Conservation (phyloP, 768 basidiomycete species). For the Calocybe indica region DNA sequence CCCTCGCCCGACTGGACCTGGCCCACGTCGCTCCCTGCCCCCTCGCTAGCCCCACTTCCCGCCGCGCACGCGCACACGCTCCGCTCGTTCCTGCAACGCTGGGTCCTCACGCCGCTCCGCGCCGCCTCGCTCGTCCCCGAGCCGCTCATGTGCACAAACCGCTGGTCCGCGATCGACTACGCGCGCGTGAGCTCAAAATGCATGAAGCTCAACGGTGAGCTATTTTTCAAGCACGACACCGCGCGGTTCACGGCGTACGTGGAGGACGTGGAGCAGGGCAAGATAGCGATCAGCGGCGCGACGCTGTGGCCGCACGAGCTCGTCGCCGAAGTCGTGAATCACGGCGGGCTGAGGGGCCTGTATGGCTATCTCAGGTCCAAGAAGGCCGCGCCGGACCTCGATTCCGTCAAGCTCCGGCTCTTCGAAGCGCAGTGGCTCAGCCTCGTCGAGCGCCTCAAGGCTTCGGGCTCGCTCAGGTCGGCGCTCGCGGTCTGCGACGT, state of each 20-base stretch:
- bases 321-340: conserved; percentile 30
- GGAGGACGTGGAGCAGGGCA: conserved; percentile 47
- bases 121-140: conserved; percentile 41
- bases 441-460: conserved; percentile 46
- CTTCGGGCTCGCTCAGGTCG: conserved; percentile 52
- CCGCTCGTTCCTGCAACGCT: conserved; percentile 53
- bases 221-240: conserved; percentile 54
- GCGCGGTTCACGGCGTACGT: conserved; percentile 57
- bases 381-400: conserved; percentile 23
- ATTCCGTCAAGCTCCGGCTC: conserved; percentile 34
- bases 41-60: conserved; percentile 11
- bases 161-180: conserved; percentile 55
- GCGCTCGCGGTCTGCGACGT: conserved; percentile 69
- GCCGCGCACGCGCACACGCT: conserved; percentile 32
- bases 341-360: not conserved
- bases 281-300: conserved; percentile 55
- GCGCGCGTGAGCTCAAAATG: conserved; percentile 52
- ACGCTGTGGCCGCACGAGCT: conserved; percentile 63
- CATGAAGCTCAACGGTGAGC: conserved; percentile 52
- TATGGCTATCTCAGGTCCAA: conserved; percentile 9
- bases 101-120: conserved; percentile 55
- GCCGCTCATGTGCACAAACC: conserved; percentile 53
- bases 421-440: conserved; percentile 65
- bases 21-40: conserved; percentile 27
- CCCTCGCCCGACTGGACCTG: conserved; percentile 5